Evolutionary conservation across 2,329 filamentous ascomycete genomes (phyloP).

Genomic region (Pleoardoris graminearum): DNA sequence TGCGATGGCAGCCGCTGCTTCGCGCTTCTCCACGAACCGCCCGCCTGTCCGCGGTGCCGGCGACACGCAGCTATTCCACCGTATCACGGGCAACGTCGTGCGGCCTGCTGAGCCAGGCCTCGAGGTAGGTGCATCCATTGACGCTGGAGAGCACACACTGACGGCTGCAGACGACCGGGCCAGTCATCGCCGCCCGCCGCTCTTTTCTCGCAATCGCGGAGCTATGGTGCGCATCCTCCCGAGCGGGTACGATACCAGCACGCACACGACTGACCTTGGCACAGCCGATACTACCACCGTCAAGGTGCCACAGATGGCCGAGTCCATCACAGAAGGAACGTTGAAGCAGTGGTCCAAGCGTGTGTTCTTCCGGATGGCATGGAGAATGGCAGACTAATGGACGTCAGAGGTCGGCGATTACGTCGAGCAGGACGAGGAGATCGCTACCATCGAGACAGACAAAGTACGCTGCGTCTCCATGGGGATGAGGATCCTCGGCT

Average conservation of each 20-base stretch:
- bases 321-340: slow-evolving; percentile 97
- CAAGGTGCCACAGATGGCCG: slow-evolving; percentile 97
- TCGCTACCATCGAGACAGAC: slow-evolving; percentile 98
- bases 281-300: slow-evolving; percentile 77
- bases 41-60: slow-evolving; percentile 22
- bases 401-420: slow-evolving; percentile 77
- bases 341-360: slow-evolving; percentile 92
- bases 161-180: slow-evolving; percentile 30
- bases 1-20: slow-evolving; percentile 37
- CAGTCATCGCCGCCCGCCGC: slow-evolving; percentile 33
- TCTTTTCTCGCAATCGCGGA: slow-evolving; percentile 38
- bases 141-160: slow-evolving; percentile 17
- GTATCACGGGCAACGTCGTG: slow-evolving; percentile 38
- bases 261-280: background rate
- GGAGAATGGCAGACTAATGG: slow-evolving; percentile 14
- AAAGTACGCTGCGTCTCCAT: slow-evolving; percentile 63
- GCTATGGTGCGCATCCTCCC: slow-evolving; percentile 32
- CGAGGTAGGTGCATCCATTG: slow-evolving; percentile 31
- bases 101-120: slow-evolving; percentile 35
- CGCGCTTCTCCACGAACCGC: slow-evolving; percentile 34
- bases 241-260: background rate
- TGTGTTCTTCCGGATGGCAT: slow-evolving; percentile 36
- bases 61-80: slow-evolving; percentile 41
- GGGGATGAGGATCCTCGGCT: background rate
- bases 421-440: slow-evolving; percentile 94